phyloP scores from a whole-genome alignment of 768 basidiomycete genomes.

The Mycena amicta region DNA sequence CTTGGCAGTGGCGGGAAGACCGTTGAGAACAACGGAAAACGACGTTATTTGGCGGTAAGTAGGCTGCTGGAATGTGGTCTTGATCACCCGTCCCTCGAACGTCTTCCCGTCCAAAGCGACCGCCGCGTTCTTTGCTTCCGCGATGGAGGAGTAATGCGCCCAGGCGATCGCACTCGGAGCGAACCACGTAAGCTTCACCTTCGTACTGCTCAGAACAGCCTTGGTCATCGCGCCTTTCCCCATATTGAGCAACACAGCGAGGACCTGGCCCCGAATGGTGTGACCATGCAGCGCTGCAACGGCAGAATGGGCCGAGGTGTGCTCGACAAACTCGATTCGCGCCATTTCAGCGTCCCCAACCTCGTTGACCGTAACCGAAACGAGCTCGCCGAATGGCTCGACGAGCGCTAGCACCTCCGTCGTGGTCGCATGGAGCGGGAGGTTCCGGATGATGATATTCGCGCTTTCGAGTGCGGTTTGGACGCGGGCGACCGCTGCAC shows the following conservation, averaged over 20 bases:
- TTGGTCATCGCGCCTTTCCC: conserved; percentile 8
- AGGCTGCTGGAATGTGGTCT: conserved; percentile 40
- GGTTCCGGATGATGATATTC: conserved; percentile 35
- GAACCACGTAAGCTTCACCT: conserved; percentile 48
- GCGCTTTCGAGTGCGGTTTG: conserved; percentile 42
- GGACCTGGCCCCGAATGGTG: conserved; percentile 22
- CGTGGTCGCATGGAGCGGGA: conserved; percentile 27
- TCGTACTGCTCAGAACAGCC: conserved; percentile 18
- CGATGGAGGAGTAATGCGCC: background rate
- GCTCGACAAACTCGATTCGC: conserved; percentile 33
- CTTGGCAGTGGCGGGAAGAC: conserved; percentile 40
- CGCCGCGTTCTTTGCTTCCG: background rate
- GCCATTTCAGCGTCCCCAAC: conserved; percentile 18
- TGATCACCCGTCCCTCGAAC: conserved; percentile 37
- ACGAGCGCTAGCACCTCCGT: conserved; percentile 29
- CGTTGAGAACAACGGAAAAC: conserved; percentile 47
- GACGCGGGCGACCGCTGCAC: conserved; percentile 32
- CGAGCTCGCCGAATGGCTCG: conserved; percentile 33
- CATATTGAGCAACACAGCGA: conserved; percentile 26
- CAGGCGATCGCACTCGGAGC: conserved; percentile 31
- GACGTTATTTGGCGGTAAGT: conserved; percentile 32
- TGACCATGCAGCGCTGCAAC: conserved; percentile 36
- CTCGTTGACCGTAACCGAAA: conserved; percentile 28
- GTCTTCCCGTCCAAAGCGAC: conserved; percentile 30
- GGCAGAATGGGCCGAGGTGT: conserved; percentile 35